These are phyloP conservation scores for Penicillium corylophilum DNA, from an alignment of 2,329 filamentous ascomycete species.

Conservation along the genomic window DNA sequence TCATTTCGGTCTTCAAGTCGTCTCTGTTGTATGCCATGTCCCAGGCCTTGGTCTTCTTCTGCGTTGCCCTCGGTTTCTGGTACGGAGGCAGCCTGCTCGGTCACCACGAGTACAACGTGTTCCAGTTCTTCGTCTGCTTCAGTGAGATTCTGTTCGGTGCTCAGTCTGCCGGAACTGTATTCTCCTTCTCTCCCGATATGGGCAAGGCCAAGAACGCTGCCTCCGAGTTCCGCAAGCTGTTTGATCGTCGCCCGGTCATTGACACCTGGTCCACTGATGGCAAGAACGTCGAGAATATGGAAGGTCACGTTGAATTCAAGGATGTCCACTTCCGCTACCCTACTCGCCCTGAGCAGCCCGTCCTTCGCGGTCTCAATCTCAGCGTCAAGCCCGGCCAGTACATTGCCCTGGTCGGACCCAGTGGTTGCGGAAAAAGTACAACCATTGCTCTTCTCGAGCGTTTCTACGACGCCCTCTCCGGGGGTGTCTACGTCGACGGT, in stretches of 20 bases:
- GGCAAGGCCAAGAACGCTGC: constrained; percentile 87
- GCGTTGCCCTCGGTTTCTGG: constrained; percentile 88
- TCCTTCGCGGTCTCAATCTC: constrained; percentile 75
- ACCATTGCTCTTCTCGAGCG: constrained; percentile 89
- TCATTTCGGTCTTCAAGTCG: constrained; percentile 73
- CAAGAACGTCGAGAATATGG: constrained; percentile 59
- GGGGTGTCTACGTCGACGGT: constrained; percentile 78
- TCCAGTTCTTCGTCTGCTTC: constrained; percentile 92
- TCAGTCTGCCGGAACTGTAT: constrained; percentile 86
- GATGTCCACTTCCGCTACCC: constrained; percentile 95
- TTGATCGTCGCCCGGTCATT: constrained; percentile 78
- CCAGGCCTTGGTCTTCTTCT: constrained; percentile 80
- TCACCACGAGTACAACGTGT: constrained; percentile 68
- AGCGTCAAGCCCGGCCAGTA: constrained; percentile 49
- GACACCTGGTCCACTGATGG: constrained; percentile 78
- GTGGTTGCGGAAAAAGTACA: constrained; percentile 90
- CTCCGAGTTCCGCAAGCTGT: constrained; percentile 73
- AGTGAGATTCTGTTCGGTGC: constrained; percentile 84
- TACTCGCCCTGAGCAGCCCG: constrained; percentile 85
- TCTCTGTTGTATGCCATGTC: constrained; percentile 78
- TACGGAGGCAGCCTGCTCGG: constrained; percentile 79
- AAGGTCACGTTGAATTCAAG: constrained; percentile 83
- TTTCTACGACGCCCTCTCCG: constrained; percentile 86
- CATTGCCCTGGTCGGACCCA: constrained; percentile 83
- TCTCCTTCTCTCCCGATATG: constrained; percentile 89